Evolutionary conservation across 1,139 yeast genomes (phyloP), one percentile per base, ranked within the genome.

Genomic region (Wickerhamomyces sp.): DNA sequence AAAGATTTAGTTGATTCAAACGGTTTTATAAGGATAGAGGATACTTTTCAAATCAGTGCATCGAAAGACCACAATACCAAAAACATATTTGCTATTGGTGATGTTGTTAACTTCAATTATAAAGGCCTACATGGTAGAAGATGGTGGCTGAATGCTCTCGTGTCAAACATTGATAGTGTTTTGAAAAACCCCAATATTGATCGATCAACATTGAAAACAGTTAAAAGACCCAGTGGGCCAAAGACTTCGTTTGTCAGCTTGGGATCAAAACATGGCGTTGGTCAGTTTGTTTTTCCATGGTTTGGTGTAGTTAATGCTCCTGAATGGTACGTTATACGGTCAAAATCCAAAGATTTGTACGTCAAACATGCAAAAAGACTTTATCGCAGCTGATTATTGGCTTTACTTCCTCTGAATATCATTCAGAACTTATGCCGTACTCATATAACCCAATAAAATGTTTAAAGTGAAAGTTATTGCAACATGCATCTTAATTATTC

Each of bases 51-150:
- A 39, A 40, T 48, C 5, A 17, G 22, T 16, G n/a, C 21, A 8
- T 12, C 13, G 14, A 28, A 28, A 16, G 29, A 5, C 28, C 14
- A 17, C 34, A 33, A 12, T 12, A 12, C 4, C 16, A 33, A 5
- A 27, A 15, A 17, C 35, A 18, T 56, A 3, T 56, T 54, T 40
- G 54, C 59, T 9, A 42, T 54, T 32, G 59, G 60, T 12, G 60
- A 55, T 39, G 47, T 50, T n/a, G 35, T 39, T 12, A 39, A 44
- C 35, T 45, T 32, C 35, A 36, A 40, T 3, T 35, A 29, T 20
- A 49, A 51, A 36, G 40, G 51, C 7, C 24, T 54, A 8, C 13
- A 19, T 10, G 4, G 32, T 16, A 3, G 31, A 33, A 28, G 39
- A 35, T 2, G 24, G 33, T 18, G 40, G 49, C 42, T 6, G 22